Conservation (phyloP, 176 grass and related monocot genomes). For the Rhynchospora breviuscula region DNA sequence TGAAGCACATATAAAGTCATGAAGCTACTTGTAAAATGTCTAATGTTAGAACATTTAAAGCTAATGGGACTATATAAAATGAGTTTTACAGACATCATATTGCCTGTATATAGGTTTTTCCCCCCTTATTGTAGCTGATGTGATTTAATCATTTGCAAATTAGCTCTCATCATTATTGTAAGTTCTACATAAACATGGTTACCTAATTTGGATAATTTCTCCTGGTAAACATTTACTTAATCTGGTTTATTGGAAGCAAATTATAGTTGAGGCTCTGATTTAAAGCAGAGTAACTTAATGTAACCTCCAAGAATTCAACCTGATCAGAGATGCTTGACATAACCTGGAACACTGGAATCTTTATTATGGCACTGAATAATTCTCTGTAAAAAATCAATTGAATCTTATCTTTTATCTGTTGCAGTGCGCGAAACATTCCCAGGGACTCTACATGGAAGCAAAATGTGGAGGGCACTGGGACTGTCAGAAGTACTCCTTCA, state of each 20-base stretch:
- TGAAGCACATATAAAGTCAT: background rate
- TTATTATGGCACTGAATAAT: background rate
- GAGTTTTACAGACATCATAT: background rate
- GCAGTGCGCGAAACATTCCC: constrained; percentile 49
- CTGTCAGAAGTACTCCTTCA: constrained; percentile 49
- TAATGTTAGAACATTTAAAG: background rate
- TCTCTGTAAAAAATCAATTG: background rate
- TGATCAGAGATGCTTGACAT: background rate
- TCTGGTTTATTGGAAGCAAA: background rate
- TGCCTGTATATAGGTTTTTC: background rate
- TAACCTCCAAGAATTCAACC: background rate
- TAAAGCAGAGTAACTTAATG: background rate
- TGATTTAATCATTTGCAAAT: background rate
- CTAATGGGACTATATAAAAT: background rate
- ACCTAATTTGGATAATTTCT: background rate
- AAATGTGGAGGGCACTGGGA: constrained; percentile 61
- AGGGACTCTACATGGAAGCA: constrained; percentile 43
- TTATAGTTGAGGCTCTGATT: background rate
- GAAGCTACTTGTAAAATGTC: background rate
- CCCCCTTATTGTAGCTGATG: background rate
- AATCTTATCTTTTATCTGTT: constrained; percentile 7
- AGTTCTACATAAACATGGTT: background rate
- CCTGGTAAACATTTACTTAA: background rate
- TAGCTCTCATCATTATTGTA: background rate
- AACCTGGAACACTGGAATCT: background rate